Evolutionary conservation across 2,329 filamentous ascomycete genomes (phyloP), one percentile per base, ranked within the genome.

Genomic region (Chaetomium strumarium): DNA sequence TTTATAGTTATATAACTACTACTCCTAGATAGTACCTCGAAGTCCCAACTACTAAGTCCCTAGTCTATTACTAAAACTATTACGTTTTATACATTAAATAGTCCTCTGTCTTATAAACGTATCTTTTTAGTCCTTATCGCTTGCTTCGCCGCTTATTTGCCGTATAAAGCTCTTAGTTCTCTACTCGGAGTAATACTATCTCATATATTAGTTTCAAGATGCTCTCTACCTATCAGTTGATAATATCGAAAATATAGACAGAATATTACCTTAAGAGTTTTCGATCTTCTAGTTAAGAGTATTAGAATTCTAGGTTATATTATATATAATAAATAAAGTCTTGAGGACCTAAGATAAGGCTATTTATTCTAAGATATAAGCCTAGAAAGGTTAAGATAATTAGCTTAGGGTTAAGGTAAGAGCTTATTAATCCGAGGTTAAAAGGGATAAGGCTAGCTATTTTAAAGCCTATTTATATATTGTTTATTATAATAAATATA

Each of bases 91-190:
- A 45, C 31, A 33, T 12, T 33, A 33, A 7, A 33, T 33, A 12
- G 12, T 8, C 31, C 31, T 33, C 31, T 12, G 31, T 33, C 40
- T 17, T 46, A 20, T 20, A 40, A 19, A 34, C 20, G 31, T 12
- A 12, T 33, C 36, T 49, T 49, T 43, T 49, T 49, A n/a, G 38
- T 40, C 39, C 47, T 49, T 38, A 30, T 39, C 38, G 38, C 38
- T 44, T 51, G 40, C 48, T 51, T 43, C 8, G 33, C 48, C 29
- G 48, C 48, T 51, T 40, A 45, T 51, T 51, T 44, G 29, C 40
- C 30, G 33, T 39, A 44, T 31, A 31, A 30, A 51, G 48, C 37
- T 51, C 40, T 17, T 33, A 33, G 48, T 5, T 51, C 48, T 51
- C 48, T 10, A 24, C 37, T 12, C 30, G 24, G 37, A 51, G 30